A percentile compares a stretch with the other conserved stretches of the same genome.
Conservation (phyloP, 139 green algal genomes). For the Volvox africanus region DNA sequence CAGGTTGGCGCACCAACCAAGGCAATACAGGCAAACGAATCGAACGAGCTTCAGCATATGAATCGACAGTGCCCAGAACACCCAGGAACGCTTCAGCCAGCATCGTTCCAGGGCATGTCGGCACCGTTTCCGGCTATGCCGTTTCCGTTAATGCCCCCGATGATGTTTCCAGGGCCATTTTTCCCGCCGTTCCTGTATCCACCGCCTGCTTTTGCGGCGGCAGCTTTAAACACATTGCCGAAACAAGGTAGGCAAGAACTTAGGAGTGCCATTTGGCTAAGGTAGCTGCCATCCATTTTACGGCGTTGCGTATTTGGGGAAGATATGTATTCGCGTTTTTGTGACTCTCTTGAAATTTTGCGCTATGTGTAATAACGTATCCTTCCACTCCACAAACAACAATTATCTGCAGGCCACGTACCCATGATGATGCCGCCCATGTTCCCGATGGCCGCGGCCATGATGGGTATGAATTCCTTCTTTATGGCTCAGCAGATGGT, state of each 20-base stretch:
- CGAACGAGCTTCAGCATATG: not conserved
- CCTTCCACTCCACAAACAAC: no score
- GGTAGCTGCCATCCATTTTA: no score
- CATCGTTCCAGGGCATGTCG: not conserved
- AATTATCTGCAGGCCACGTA: not conserved
- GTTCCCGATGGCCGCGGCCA: slow-evolving; percentile 27
- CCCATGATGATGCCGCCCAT: slow-evolving; percentile 38
- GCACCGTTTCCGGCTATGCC: not conserved
- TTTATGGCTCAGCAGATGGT: slow-evolving; percentile 44
- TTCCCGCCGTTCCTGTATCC: slow-evolving; percentile 38
- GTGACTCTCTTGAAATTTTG: no score
- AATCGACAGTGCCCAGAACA: not conserved
- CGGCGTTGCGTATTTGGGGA: no score
- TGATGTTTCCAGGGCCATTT: slow-evolving; percentile 41
- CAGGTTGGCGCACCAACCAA: not conserved
- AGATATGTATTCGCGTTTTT: no score
- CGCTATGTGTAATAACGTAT: no score
- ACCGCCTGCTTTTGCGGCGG: slow-evolving; percentile 30
- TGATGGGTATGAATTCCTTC: slow-evolving; percentile 21
- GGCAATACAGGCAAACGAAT: not conserved
- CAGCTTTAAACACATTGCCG: not conserved
- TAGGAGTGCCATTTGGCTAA: no score
- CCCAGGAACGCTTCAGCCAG: not conserved
- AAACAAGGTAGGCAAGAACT: slow-evolving; percentile 16
- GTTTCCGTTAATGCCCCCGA: slow-evolving; percentile 37